phyloP scores from a whole-genome alignment of 352 stramenopile species.

The Pythium folliculosum region DNA sequence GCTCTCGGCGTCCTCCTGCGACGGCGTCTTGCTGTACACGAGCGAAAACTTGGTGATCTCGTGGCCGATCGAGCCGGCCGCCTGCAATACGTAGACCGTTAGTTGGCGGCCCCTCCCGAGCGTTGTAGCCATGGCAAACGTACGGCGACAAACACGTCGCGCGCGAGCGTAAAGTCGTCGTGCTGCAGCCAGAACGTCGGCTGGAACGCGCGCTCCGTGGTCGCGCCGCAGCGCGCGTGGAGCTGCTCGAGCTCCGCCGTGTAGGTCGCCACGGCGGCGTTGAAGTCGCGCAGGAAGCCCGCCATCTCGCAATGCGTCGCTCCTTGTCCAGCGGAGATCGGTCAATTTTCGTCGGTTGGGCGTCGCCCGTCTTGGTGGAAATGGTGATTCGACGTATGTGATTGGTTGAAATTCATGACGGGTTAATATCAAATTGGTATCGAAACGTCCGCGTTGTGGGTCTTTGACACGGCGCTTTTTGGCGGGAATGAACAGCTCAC shows the following conservation, averaged over 20 bases:
- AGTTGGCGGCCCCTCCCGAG: too few species aligned
- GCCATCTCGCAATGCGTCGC: constrained; percentile 35
- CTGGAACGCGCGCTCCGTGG: constrained; percentile 57
- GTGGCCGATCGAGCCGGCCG: constrained; percentile 64
- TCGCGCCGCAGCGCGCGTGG: constrained; percentile 44
- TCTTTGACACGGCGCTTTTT: constrained; percentile 9
- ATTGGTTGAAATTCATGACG: constrained; percentile 25
- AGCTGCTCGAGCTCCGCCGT: constrained; percentile 64
- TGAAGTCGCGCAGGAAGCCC: constrained; percentile 59
- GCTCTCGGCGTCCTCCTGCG: constrained; percentile 62
- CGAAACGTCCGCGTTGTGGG: constrained; percentile 13
- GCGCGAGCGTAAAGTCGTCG: constrained; percentile 72
- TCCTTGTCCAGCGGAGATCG: not conserved
- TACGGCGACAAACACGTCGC: constrained; percentile 82
- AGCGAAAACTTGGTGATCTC: constrained; percentile 89
- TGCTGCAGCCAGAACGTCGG: constrained; percentile 81
- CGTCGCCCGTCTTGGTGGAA: not conserved
- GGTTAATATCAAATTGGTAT: constrained; percentile 9
- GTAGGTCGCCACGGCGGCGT: constrained; percentile 49
- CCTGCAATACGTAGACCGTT: constrained; percentile 30
- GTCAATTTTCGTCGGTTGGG: constrained; percentile 1
- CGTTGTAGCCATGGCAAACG: not conserved
- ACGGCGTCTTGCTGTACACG: constrained; percentile 78
- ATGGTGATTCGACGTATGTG: not conserved
- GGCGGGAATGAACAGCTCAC: constrained; percentile 29